A percentile compares a stretch with the other conserved stretches of the same genome.
Conservation (phyloP, 805 yeast species). For the Metschnikowia baotianmanensis region DNA sequence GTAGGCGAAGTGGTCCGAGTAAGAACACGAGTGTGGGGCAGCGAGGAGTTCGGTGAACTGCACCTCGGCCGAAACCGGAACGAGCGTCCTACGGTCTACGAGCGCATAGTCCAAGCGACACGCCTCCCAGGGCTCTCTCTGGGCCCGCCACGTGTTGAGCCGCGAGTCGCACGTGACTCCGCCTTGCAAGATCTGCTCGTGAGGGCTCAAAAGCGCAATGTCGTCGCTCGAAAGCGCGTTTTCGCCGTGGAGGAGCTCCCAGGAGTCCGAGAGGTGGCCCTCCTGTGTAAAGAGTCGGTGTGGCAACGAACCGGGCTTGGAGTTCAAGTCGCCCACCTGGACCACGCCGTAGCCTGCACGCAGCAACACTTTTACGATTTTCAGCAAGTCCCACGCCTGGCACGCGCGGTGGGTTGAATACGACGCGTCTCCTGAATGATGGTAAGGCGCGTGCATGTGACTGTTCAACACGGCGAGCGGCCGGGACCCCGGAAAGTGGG, state of each 20-base stretch:
- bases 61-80: conserved; percentile 63
- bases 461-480: conserved; percentile 82
- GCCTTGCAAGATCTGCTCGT: conserved; percentile 61
- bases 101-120: conserved; percentile 89
- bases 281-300: conserved; percentile 67
- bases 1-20: conserved; percentile 92
- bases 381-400: conserved; percentile 95
- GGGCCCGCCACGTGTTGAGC: conserved; percentile 81
- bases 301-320: conserved; percentile 83
- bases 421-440: conserved; percentile 78
- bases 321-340: conserved; percentile 91
- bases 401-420: conserved; percentile 87
- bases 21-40: conserved; percentile 53
- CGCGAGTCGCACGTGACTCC: conserved; percentile 90
- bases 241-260: conserved; percentile 67
- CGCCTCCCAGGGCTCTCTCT: conserved; percentile 60
- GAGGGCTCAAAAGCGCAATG: conserved; percentile 29
- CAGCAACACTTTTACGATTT: conserved; percentile 56
- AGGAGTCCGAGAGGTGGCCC: conserved; percentile 73
- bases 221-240: conserved; percentile 18
- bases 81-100: conserved; percentile 54
- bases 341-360: conserved; percentile 81
- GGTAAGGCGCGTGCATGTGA: conserved; percentile 97
- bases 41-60: conserved; percentile 70
- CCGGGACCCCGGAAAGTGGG: conserved; percentile 43